These are phyloP conservation scores for Podila verticillata DNA, from an alignment of 192 early-diverging fungal species.

Conservation along the genomic window DNA sequence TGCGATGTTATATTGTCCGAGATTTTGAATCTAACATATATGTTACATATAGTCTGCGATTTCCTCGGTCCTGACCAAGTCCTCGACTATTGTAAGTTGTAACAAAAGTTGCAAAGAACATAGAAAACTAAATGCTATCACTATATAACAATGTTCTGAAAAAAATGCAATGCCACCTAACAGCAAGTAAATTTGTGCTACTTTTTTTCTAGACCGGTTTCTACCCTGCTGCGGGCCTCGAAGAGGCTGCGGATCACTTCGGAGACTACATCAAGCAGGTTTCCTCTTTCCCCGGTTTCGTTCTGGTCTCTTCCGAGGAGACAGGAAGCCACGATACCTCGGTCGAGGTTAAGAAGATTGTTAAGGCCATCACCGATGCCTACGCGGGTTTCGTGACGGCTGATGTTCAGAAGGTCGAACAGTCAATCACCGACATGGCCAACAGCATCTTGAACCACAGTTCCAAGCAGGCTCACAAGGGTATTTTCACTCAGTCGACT, in stretches of 20 bases:
- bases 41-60: too few species aligned
- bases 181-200: too few species aligned
- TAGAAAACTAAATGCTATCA: too few species aligned
- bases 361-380: not conserved
- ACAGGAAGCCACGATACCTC: not conserved
- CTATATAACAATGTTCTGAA: too few species aligned
- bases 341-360: not conserved
- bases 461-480: constrained; percentile 1
- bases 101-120: too few species aligned
- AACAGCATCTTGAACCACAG: constrained; percentile 10
- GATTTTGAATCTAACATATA: too few species aligned
- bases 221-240: not conserved
- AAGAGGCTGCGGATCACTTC: not conserved
- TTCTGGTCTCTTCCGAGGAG: not conserved
- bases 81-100: too few species aligned
- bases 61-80: too few species aligned
- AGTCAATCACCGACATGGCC: constrained; percentile 3
- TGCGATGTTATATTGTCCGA: too few species aligned
- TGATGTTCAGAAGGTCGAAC: not conserved
- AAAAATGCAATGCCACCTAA: too few species aligned
- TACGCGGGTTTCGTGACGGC: not conserved
- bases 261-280: not conserved
- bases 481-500: not conserved
- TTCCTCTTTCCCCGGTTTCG: not conserved
- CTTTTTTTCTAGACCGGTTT: not conserved